Evolutionary conservation across 495 filamentous ascomycete genomes (phyloP), one percentile per base, ranked within the genome.

Genomic region (Astrothelium subdiscretum): DNA sequence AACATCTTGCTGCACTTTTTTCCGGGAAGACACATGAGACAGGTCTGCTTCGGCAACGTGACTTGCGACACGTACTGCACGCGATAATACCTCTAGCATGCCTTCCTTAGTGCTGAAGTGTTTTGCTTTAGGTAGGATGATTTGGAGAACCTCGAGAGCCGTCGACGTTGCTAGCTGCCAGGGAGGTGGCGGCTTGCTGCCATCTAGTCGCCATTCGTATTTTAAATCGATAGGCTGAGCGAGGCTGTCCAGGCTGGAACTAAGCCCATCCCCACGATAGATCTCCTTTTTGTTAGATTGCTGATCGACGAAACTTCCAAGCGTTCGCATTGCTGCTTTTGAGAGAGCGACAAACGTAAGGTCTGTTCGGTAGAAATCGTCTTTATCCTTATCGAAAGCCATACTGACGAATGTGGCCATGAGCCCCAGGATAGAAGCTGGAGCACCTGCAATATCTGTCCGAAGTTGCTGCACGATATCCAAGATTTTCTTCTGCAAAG

Each of bases 131-230:
- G 84, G 80, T 3, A 95, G 78, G 0, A 84, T 81, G 2, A 82
- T 74, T 63, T 85, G 76, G 1, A 96, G 71, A n/a, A 96, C 82
- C 4, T 82, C 76, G 3, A 96, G 69, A 1, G 83, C 77, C 0
- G 83, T 81, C 2, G 79, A 82, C 13, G 89, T 94, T 1, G 92
- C 89, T 59, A 85, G 85, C 42, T 81, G 83, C 94, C 94, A 97
- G 1, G 89, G 79, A 44, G 82, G 78, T 0, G 81, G 78, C n/a
- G 85, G 75, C 40, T 83, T 85, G 27, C 80, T 83, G 15, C 83
- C 82, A 65, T 79, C 69, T 5, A 32, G 58, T 22, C 66, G 69
- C 80, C 81, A 83, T 35, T 80, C 78, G 71, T 96, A 97, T 68
- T 95, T 94, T 43, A 89, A 80, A 1, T 74, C 70, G 35, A 96